phyloP scores from a whole-genome alignment of 805 yeast species.

The Wickerhamomyces bisporus region DNA sequence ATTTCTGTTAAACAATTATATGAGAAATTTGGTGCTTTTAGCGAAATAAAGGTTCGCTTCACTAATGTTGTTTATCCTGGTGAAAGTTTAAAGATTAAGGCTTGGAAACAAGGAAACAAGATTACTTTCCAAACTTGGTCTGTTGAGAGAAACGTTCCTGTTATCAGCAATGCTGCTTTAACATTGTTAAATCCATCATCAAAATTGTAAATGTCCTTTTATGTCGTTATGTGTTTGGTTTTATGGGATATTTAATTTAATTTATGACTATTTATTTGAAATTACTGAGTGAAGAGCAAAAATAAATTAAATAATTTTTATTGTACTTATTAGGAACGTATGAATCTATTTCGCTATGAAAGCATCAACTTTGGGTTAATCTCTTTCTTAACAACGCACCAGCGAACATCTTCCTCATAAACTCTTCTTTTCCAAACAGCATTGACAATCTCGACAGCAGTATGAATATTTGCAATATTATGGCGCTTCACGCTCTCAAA shows the following conservation, averaged over 20 bases:
- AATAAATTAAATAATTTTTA: no score
- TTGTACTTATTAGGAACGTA: no score
- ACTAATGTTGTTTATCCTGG: slow-evolving; percentile 94
- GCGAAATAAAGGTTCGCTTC: slow-evolving; percentile 86
- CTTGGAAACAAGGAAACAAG: slow-evolving; percentile 75
- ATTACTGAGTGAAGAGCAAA: no score
- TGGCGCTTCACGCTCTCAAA: no score
- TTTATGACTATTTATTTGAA: neutral
- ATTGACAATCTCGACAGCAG: no score
- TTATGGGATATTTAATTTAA: neutral
- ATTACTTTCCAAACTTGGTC: slow-evolving; percentile 74
- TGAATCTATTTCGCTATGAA: no score
- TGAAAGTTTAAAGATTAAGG: slow-evolving; percentile 71
- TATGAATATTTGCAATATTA: no score
- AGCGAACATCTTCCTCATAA: no score
- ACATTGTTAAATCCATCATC: slow-evolving; percentile 38
- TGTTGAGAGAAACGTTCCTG: slow-evolving; percentile 70
- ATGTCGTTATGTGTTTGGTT: neutral
- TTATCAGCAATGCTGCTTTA: slow-evolving; percentile 84
- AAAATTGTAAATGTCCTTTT: slow-evolving; percentile 21
- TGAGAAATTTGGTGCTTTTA: slow-evolving; percentile 76
- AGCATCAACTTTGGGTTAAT: no score
- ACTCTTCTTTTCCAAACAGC: no score
- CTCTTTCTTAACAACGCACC: no score
- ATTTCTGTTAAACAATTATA: slow-evolving; percentile 67